Base-by-base conservation (phyloP, 148 eudicot species). In the Agrostemma githago region DNA sequence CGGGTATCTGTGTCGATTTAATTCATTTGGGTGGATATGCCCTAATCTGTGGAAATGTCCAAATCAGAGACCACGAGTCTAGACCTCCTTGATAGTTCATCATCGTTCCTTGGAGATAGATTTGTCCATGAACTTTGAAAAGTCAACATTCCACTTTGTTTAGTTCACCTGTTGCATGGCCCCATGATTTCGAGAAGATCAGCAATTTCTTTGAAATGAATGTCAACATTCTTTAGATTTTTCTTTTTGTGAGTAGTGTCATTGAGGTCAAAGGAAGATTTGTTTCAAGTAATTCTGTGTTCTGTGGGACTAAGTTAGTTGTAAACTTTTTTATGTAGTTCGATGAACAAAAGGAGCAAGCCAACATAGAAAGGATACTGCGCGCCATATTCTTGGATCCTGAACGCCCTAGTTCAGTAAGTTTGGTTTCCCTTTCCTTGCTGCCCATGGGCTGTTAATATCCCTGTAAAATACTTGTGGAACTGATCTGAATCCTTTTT, bases 361-460 rank as follows among this genome's bases (percentile, higher is more conserved):
- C 89, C 34, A 80, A 80, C 75, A 82, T 88, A 38, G 89, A 89
- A 69, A 82, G 86, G 70, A 75, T 88, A 59, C 57, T 89, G 68
- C 88, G 88, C n/a, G 89, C 79, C 42, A 85, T 89, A 11, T 89
- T 89, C 80, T 79, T 86, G 76, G 88, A 89, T 82, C 85, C 79
- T 20, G 94, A 83, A 2, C 89, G 82, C 16, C 81, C 89, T 65
- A 74, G 80, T 58, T 87, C 91, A 48, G 97, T 92, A 87, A 85
- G 97, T 81, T 60, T 9, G 14, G 9, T 9, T 2, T 38, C 12
- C 54, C 8, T 71, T 44, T 54, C 21, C 20, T 34, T 72, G 12
- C 9, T 8, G 6, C 5, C 41, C 21, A 0, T 54, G 9, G 3
- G 12, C 14, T 15, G 12, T 26, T 8, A 59, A 15, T 38, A 9